A percentile compares a stretch with the other conserved stretches of the same genome.
These are phyloP conservation scores for Kodamaea plutei DNA, from an alignment of 1,139 yeast species.

Conservation along the genomic window DNA sequence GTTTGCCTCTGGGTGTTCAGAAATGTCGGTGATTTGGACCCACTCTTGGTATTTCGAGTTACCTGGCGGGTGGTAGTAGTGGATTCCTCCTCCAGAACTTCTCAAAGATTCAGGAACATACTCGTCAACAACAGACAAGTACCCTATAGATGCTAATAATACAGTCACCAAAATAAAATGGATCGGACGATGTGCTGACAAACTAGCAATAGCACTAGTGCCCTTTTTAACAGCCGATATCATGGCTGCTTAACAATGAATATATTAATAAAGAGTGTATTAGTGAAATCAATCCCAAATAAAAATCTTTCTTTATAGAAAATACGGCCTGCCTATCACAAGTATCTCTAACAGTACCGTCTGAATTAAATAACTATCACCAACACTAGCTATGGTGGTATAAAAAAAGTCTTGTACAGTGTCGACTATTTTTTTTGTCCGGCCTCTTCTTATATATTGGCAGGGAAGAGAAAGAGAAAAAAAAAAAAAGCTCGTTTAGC, in stretches of 20 bases:
- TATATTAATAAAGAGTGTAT: too few species aligned
- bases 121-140: constrained; percentile 76
- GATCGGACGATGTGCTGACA: constrained; percentile 81
- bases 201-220: constrained; percentile 49
- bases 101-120: constrained; percentile 48
- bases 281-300: too few species aligned
- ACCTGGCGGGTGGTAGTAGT: constrained; percentile 47
- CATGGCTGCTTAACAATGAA: constrained; percentile 20
- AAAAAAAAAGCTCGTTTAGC: too few species aligned
- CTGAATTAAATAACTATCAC: too few species aligned
- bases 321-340: too few species aligned
- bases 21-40: constrained; percentile 27
- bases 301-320: too few species aligned
- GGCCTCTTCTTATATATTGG: too few species aligned
- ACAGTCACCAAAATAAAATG: constrained; percentile 78
- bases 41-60: constrained; percentile 38
- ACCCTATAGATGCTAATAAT: constrained; percentile 75
- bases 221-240: constrained; percentile 28
- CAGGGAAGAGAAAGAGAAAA: too few species aligned
- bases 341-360: too few species aligned
- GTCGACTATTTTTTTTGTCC: too few species aligned
- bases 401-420: too few species aligned
- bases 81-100: constrained; percentile 18
- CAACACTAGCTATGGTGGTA: too few species aligned
- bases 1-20: constrained; percentile 35